Conservation (phyloP, 2,329 filamentous ascomycete genomes). For the Trichoderma endophyticum region DNA sequence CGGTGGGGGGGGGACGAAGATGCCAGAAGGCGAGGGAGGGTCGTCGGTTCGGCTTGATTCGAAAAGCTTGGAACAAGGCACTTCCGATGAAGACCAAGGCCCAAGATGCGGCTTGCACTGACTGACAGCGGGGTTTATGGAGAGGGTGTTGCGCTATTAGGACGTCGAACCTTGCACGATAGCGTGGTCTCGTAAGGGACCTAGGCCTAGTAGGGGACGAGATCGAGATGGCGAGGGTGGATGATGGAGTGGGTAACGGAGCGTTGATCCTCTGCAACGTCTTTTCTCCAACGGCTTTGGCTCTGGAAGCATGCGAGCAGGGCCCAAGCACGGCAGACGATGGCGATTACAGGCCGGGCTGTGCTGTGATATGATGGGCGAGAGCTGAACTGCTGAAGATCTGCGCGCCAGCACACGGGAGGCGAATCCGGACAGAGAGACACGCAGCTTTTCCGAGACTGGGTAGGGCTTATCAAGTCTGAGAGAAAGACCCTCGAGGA, state of each 20-base stretch:
- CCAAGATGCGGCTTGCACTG: slow-evolving; percentile 6
- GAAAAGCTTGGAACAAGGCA: background rate
- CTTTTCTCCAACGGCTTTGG: background rate
- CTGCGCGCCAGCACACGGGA: background rate
- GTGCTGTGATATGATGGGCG: background rate
- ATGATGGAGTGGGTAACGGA: slow-evolving; percentile 11
- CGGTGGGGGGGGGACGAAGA: slow-evolving; percentile 15
- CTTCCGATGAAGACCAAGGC: slow-evolving; percentile 16
- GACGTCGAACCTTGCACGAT: background rate
- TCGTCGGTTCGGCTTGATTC: background rate
- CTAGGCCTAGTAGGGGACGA: slow-evolving; percentile 12
- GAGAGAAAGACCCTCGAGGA: background rate
- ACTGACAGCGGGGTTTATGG: slow-evolving; percentile 15
- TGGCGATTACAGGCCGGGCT: background rate
- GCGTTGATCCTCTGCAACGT: slow-evolving; percentile 13
- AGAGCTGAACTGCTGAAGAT: background rate
- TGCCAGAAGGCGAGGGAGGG: slow-evolving; percentile 1
- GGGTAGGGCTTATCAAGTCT: background rate
- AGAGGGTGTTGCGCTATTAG: slow-evolving; percentile 1
- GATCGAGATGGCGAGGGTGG: slow-evolving; percentile 19
- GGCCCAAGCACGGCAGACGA: background rate
- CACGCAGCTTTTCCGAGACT: background rate
- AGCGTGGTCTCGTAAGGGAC: background rate
- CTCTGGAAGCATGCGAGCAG: slow-evolving; percentile 8
- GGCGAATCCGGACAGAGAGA: background rate